These are phyloP conservation scores for Candida lessepsii DNA, from an alignment of 805 yeast species.

Conservation along the genomic window DNA sequence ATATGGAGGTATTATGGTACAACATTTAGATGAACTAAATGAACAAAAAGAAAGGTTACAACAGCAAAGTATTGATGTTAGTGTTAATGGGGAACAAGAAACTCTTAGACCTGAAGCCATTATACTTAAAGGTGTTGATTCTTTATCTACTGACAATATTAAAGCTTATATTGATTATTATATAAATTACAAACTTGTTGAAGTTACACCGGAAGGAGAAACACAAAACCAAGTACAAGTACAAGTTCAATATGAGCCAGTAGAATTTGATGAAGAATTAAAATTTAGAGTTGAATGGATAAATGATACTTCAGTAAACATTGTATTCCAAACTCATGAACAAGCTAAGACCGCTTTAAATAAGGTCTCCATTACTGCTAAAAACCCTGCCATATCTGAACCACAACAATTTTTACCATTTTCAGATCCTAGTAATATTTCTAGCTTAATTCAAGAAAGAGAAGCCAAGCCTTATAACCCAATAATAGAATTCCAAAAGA, in stretches of 20 bases:
- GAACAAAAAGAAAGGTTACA: slow-evolving; percentile 28
- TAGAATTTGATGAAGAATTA: slow-evolving; percentile 27
- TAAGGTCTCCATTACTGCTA: slow-evolving; percentile 26
- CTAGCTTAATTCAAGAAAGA: slow-evolving; percentile 35
- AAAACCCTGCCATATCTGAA: slow-evolving; percentile 15
- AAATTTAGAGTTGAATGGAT: slow-evolving; percentile 61
- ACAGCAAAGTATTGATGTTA: slow-evolving; percentile 33
- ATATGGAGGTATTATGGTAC: slow-evolving; percentile 42
- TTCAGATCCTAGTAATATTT: slow-evolving; percentile 19
- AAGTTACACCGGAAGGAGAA: slow-evolving; percentile 11
- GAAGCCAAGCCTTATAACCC: slow-evolving; percentile 41
- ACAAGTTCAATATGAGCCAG: slow-evolving; percentile 20
- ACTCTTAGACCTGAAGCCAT: slow-evolving; percentile 47
- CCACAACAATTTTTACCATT: slow-evolving; percentile 11
- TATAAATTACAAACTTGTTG: slow-evolving; percentile 28
- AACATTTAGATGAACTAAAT: slow-evolving; percentile 39
- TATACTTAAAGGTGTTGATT: slow-evolving; percentile 60
- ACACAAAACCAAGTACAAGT: slow-evolving; percentile 6
- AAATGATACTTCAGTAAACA: slow-evolving; percentile 56
- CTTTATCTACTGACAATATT: slow-evolving; percentile 58
- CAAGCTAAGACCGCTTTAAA: slow-evolving; percentile 39
- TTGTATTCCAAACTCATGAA: slow-evolving; percentile 50
- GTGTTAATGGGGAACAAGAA: slow-evolving; percentile 30
- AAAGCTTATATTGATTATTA: slow-evolving; percentile 52
- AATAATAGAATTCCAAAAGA: slow-evolving; percentile 31